Percentiles rank a stretch among this genome's conserved stretches.
These are phyloP conservation scores for Trichoderma breve DNA, from an alignment of 2,329 filamentous ascomycete species.

Conservation along the genomic window DNA sequence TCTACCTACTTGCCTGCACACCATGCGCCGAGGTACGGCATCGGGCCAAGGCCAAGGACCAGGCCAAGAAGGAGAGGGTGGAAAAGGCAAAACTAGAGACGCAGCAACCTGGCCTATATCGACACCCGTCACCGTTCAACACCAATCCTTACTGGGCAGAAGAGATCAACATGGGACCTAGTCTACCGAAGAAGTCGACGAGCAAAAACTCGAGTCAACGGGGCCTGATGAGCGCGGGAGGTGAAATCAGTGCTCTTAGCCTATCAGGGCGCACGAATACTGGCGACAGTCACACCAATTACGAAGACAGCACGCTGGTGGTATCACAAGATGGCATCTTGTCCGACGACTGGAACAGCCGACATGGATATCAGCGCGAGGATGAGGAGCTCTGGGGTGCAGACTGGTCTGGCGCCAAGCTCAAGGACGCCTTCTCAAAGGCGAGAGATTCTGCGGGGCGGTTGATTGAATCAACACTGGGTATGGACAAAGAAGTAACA, in stretches of 20 bases:
- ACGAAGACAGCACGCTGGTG: constrained; percentile 31
- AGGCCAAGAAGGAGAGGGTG: constrained; percentile 66
- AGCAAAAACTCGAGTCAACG: constrained; percentile 60
- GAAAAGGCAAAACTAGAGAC: constrained; percentile 63
- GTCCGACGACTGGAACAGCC: constrained; percentile 66
- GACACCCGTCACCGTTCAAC: constrained; percentile 77
- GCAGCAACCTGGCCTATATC: constrained; percentile 71
- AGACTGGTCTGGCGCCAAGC: constrained; percentile 52
- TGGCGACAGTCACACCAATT: constrained; percentile 37
- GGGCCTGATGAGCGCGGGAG: constrained; percentile 56
- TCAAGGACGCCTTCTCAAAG: constrained; percentile 59
- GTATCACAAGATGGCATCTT: constrained; percentile 39
- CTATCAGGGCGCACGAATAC: constrained; percentile 40
- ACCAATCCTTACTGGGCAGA: constrained; percentile 88
- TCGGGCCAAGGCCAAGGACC: constrained; percentile 66
- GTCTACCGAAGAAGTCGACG: constrained; percentile 61
- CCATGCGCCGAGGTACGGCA: constrained; percentile 72
- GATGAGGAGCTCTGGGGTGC: constrained; percentile 84
- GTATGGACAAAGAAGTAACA: constrained; percentile 51
- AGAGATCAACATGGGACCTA: constrained; percentile 80
- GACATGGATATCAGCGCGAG: constrained; percentile 73
- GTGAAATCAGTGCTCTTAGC: constrained; percentile 50
- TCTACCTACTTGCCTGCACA: constrained; percentile 74
- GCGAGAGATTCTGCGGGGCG: constrained; percentile 56
- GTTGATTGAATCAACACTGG: constrained; percentile 51